Evolutionary conservation across 2,329 filamentous ascomycete genomes (phyloP).

Genomic region (Tolypocladium paradoxum): DNA sequence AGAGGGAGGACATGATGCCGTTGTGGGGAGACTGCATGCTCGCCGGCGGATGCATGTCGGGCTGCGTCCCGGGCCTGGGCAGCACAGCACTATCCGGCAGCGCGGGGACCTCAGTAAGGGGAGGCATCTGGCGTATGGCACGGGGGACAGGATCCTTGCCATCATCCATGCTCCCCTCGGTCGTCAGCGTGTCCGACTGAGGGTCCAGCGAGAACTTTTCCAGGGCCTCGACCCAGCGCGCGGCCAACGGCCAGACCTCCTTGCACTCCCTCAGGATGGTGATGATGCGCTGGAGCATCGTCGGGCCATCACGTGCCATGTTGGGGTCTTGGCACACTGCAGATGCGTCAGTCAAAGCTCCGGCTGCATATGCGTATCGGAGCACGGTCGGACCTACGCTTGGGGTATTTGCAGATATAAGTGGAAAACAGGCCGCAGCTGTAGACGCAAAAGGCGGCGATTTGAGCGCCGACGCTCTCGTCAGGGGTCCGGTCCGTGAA

Average conservation of each 20-base stretch:
- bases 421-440: conserved; percentile 42
- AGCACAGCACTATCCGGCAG: conserved; percentile 9
- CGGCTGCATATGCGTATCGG: background rate
- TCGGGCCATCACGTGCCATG: conserved; percentile 28
- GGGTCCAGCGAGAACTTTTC: conserved; percentile 35
- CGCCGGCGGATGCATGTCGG: conserved; percentile 7
- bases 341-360: background rate
- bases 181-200: conserved; percentile 24
- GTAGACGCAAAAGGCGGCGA: conserved; percentile 44
- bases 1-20: background rate
- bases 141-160: conserved; percentile 24
- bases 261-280: conserved; percentile 36
- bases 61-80: conserved; percentile 11
- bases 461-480: conserved; percentile 41
- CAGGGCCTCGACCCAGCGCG: conserved; percentile 40
- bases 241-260: conserved; percentile 40
- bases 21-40: conserved; percentile 7
- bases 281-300: conserved; percentile 35
- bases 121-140: conserved; percentile 9
- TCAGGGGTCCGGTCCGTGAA: conserved; percentile 34
- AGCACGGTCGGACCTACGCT: conserved; percentile 23
- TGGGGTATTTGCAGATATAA: conserved; percentile 41
- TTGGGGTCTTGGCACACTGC: conserved; percentile 30
- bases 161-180: conserved; percentile 40
- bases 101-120: conserved; percentile 3